A percentile compares a stretch with the other conserved stretches of the same genome.
These are phyloP conservation scores for Penicillium ucsense DNA, from an alignment of 495 filamentous ascomycete species.

Conservation along the genomic window DNA sequence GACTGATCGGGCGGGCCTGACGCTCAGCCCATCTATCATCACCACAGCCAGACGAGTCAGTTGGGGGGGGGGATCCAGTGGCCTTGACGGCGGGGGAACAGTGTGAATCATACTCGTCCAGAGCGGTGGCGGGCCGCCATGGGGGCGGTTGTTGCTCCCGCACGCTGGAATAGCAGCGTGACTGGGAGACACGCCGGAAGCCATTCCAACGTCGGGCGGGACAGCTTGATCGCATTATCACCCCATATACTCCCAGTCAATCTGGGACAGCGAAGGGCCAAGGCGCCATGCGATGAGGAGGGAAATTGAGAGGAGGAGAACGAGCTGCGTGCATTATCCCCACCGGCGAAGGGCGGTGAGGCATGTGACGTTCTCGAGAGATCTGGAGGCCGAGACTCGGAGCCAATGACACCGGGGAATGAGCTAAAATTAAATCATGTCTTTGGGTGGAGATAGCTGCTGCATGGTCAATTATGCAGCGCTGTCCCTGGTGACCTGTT, in stretches of 20 bases:
- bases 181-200: constrained; percentile 12
- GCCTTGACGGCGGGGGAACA: not conserved
- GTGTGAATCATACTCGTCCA: constrained; percentile 63
- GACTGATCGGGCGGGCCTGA: constrained; percentile 75
- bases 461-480: too few species aligned
- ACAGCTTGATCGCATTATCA: constrained; percentile 28
- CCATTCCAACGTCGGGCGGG: constrained; percentile 23
- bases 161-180: constrained; percentile 18
- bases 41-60: not conserved
- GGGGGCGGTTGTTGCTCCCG: constrained; percentile 40
- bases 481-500: too few species aligned
- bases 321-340: constrained; percentile 2
- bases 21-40: constrained; percentile 69
- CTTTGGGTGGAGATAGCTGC: too few species aligned
- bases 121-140: constrained; percentile 72
- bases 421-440: too few species aligned
- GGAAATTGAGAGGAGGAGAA: not conserved
- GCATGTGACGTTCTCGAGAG: constrained; percentile 3
- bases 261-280: not conserved
- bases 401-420: too few species aligned
- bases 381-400: not conserved
- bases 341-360: constrained; percentile 3
- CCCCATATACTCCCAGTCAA: constrained; percentile 15
- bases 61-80: not conserved
- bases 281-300: not conserved